These are phyloP conservation scores for Cryphonectria radicalis DNA, from an alignment of 2,329 filamentous ascomycete genomes.

Conservation along the genomic window DNA sequence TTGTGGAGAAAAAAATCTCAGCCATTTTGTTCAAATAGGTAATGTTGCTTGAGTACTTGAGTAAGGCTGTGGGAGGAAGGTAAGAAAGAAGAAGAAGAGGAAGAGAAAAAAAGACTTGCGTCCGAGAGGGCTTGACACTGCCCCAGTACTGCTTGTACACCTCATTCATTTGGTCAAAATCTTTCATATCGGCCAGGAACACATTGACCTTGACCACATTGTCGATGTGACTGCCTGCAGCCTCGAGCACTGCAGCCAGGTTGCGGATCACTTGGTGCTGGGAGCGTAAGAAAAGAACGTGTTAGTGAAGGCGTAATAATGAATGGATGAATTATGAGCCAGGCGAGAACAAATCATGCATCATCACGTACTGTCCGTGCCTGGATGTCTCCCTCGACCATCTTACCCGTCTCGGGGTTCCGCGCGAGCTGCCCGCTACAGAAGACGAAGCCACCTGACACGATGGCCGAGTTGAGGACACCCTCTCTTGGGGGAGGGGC, in stretches of 20 bases:
- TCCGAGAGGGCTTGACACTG: slow-evolving; percentile 50
- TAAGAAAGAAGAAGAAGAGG: neutral
- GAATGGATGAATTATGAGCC: no score
- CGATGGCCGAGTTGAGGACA: slow-evolving; percentile 61
- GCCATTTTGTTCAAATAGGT: neutral
- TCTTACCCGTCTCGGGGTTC: slow-evolving; percentile 59
- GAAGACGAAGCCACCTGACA: slow-evolving; percentile 70
- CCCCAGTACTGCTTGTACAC: slow-evolving; percentile 73
- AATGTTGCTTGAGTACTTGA: neutral
- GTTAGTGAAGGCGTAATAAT: neutral
- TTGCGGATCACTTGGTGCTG: slow-evolving; percentile 70
- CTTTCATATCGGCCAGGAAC: slow-evolving; percentile 73
- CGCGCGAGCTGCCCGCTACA: slow-evolving; percentile 74
- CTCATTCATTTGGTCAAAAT: slow-evolving; percentile 77
- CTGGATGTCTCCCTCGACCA: slow-evolving; percentile 67
- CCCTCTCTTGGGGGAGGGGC: slow-evolving; percentile 45
- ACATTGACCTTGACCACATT: slow-evolving; percentile 75
- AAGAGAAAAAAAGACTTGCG: slow-evolving; percentile 38
- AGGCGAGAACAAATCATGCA: neutral
- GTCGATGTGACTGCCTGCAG: slow-evolving; percentile 66
- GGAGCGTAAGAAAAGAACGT: neutral
- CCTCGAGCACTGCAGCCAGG: slow-evolving; percentile 70
- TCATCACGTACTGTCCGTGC: slow-evolving; percentile 59
- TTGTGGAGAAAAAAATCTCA: neutral
- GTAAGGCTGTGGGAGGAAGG: neutral